Base-by-base conservation (phyloP, 2,329 filamentous ascomycete species). In the Parasarocladium wereldwijsianum region DNA sequence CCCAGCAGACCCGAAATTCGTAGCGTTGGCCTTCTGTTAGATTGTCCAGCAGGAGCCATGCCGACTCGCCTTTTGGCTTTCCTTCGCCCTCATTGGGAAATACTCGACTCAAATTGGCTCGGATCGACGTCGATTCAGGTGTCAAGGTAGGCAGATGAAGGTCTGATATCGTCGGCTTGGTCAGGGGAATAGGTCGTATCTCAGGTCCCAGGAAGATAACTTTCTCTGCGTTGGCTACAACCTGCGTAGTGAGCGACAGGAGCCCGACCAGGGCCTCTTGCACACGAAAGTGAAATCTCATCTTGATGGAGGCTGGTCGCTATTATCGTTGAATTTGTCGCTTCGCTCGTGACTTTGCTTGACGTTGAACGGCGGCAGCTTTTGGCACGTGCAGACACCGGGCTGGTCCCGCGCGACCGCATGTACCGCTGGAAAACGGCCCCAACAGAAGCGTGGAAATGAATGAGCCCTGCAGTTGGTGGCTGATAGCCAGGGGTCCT, bases 1-100 rank as follows among this genome's bases (percentile, higher is more conserved):
- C 66, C 86, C 87, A 98, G 57, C 87, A 96, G 35, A 94, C 65
- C 32, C 90, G 75, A 28, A 93, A 68, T 60, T 98, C 90, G 62
- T 96, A 94, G 40, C 85, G 70, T 45, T 78, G 76, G 8, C 72
- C 70, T 20, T 71, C 66, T n/a, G 55, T 62, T 32, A 98, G 62
- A 19, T 64, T 58, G 33, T 79, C 68, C 5, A 98, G 67, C 6
- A 87, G 57, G 40, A 85, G 69, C 90, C 90, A 96, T 17, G 79
- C 76, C 30, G 75, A 62, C 8, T 61, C 55, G 6, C 81, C 83
- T 17, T 54, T 47, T 12, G 39, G 34, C 10, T 38, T 32, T 5
- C 26, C 34, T 12, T 8, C 24, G 3, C 57, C 47, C 6, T 57
- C 42, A 6, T 57, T 64, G 8, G 83, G 74, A 46, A 93, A 92